Percentiles rank a stretch among this genome's conserved stretches.
Conservation (phyloP, 768 basidiomycete genomes). For the Russula dissimulans region DNA sequence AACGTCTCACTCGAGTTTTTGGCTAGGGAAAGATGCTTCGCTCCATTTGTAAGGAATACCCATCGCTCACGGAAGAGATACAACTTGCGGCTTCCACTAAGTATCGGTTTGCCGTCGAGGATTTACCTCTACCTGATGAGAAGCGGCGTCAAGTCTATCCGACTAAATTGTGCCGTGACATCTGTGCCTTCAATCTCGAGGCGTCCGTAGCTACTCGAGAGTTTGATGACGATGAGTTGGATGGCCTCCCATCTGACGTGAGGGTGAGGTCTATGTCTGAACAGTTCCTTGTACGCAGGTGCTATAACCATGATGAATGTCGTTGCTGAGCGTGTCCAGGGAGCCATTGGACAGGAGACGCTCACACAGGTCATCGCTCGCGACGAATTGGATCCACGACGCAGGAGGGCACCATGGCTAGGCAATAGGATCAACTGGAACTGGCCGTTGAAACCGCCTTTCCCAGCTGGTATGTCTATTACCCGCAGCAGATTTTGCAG, state of each 20-base stretch:
- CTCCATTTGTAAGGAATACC: slow-evolving; percentile 42
- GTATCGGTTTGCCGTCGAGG: slow-evolving; percentile 44
- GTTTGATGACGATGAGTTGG: neutral
- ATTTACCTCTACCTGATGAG: slow-evolving; percentile 45
- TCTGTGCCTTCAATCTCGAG: neutral
- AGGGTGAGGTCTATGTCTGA: neutral
- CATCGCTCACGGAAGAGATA: slow-evolving; percentile 35
- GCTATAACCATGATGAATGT: slow-evolving; percentile 2
- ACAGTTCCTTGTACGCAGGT: slow-evolving; percentile 2
- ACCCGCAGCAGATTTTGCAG: neutral
- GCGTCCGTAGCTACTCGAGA: neutral
- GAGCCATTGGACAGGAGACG: slow-evolving; percentile 63
- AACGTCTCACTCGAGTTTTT: slow-evolving; percentile 16
- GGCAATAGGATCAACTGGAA: neutral
- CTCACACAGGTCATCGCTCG: slow-evolving; percentile 64
- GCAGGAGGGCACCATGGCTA: slow-evolving; percentile 32
- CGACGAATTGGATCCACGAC: slow-evolving; percentile 54
- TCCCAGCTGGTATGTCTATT: slow-evolving; percentile 44
- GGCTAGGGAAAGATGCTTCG: slow-evolving; percentile 56
- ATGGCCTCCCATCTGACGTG: slow-evolving; percentile 1
- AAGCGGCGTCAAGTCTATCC: slow-evolving; percentile 36
- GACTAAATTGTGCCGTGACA: slow-evolving; percentile 47
- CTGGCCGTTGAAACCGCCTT: slow-evolving; percentile 39
- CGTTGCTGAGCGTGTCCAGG: slow-evolving; percentile 32
- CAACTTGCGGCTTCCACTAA: slow-evolving; percentile 38